phyloP scores from a whole-genome alignment of 2,329 filamentous ascomycete species.

The Calonectria pseudoturangicola region DNA sequence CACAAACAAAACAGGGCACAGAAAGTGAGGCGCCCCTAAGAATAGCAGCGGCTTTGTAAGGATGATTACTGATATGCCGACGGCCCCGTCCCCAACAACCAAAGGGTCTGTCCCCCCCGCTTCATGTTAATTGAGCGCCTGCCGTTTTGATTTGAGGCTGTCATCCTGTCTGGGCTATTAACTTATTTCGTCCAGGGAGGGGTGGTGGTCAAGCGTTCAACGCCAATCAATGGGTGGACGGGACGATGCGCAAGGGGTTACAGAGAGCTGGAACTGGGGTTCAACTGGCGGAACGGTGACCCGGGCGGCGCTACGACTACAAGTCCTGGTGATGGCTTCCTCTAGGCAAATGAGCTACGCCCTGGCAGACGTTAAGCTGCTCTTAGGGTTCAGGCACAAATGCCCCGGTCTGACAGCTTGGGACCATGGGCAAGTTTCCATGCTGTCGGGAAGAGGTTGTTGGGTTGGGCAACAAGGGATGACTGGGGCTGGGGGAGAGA shows the following conservation, averaged over 20 bases:
- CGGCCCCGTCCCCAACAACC: not conserved
- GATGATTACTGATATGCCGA: slow-evolving; percentile 15
- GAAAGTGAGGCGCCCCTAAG: not conserved
- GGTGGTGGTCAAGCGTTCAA: not conserved
- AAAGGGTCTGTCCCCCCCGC: not conserved
- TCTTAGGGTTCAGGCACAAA: not conserved
- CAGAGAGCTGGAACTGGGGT: slow-evolving; percentile 11
- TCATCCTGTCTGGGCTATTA: not conserved
- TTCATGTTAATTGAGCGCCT: slow-evolving; percentile 15
- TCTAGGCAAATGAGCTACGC: not conserved
- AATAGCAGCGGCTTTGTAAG: slow-evolving; percentile 15
- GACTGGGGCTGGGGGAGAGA: not conserved
- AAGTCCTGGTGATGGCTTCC: not conserved
- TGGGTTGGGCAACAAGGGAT: slow-evolving; percentile 19
- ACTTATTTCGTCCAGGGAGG: slow-evolving; percentile 1
- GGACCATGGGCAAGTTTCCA: slow-evolving; percentile 1
- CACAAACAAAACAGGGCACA: slow-evolving; percentile 1
- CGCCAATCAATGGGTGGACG: slow-evolving; percentile 6
- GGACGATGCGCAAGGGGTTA: slow-evolving; percentile 25
- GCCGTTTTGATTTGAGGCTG: slow-evolving; percentile 19
- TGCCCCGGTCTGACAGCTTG: slow-evolving; percentile 13
- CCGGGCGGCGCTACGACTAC: not conserved
- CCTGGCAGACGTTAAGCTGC: not conserved
- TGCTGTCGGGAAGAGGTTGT: slow-evolving; percentile 19
- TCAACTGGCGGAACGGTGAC: not conserved